Conservation (phyloP, 345 rosid genomes). For the Salix suchowensis region DNA sequence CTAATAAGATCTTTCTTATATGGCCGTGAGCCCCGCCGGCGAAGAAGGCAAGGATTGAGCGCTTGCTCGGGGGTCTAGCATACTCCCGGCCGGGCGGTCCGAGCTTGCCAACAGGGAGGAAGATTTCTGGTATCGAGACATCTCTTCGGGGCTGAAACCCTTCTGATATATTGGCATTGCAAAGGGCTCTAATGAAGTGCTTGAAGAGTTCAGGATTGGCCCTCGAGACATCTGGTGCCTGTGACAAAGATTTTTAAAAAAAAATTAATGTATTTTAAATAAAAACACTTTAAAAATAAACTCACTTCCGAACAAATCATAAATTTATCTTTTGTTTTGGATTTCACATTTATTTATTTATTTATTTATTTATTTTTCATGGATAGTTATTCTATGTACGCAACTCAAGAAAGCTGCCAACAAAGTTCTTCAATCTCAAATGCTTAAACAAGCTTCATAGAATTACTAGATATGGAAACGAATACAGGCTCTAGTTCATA, state of each 20-base stretch:
- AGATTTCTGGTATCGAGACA: constrained; percentile 55
- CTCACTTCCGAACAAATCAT: too few relatives aligned
- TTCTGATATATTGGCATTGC: constrained; percentile 76
- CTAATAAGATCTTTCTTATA: constrained; percentile 39
- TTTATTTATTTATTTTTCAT: too few relatives aligned
- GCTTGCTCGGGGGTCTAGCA: constrained; percentile 23
- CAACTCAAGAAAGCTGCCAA: too few relatives aligned
- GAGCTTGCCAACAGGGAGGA: constrained; percentile 23
- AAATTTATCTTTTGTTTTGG: too few relatives aligned
- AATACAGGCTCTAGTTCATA: too few relatives aligned
- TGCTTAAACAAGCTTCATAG: too few relatives aligned
- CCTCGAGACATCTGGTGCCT: constrained; percentile 63
- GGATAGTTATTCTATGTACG: too few relatives aligned
- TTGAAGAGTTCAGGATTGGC: constrained; percentile 43
- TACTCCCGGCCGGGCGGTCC: background rate
- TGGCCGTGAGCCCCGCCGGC: constrained; percentile 64
- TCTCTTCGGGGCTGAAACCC: constrained; percentile 60
- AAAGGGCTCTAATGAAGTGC: constrained; percentile 57
- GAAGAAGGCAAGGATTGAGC: constrained; percentile 56
- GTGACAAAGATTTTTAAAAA: background rate
- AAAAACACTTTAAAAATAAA: too few relatives aligned
- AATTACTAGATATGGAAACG: too few relatives aligned
- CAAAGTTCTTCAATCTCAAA: too few relatives aligned
- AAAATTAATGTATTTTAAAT: too few relatives aligned
- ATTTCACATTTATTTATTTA: too few relatives aligned